These are phyloP conservation scores for Termitomyces eurrhizus DNA, from an alignment of 768 basidiomycete genomes.

Conservation along the genomic window DNA sequence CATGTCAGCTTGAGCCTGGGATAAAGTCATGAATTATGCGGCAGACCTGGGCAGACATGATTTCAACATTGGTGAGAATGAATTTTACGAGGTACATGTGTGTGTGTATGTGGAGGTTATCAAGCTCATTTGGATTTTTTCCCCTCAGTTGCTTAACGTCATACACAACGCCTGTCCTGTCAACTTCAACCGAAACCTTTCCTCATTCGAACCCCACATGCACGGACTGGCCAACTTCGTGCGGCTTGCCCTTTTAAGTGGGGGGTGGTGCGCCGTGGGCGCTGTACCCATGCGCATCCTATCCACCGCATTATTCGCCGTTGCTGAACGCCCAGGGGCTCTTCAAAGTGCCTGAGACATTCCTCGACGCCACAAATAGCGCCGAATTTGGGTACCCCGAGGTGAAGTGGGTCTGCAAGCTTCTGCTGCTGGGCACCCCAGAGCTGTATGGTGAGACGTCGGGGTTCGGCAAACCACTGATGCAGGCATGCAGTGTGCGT, in stretches of 20 bases:
- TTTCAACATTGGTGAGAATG: conserved; percentile 22
- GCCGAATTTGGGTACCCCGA: conserved; percentile 25
- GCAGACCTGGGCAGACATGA: too few relatives aligned
- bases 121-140: conserved; percentile 1
- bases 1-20: conserved; percentile 22
- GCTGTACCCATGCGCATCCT: conserved; percentile 24
- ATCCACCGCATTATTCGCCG: conserved; percentile 35
- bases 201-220: too few relatives aligned
- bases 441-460: conserved; percentile 25
- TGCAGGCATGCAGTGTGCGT: not conserved
- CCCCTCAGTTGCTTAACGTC: conserved; percentile 25
- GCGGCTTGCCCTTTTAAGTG: too few relatives aligned
- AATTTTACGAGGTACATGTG: conserved; percentile 21
- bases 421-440: not conserved
- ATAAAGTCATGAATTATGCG: conserved; percentile 25
- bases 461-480: too few relatives aligned
- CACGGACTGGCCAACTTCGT: too few relatives aligned
- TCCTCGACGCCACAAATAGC: conserved; percentile 23
- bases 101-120: too few relatives aligned
- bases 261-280: too few relatives aligned
- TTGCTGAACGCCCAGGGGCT: conserved; percentile 26
- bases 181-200: conserved; percentile 36
- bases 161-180: conserved; percentile 40
- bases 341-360: conserved; percentile 27
- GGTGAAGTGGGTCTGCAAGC: conserved; percentile 32